Evolutionary conservation across 345 rosid genomes (phyloP).

Genomic region (Salix koriyanagi): DNA sequence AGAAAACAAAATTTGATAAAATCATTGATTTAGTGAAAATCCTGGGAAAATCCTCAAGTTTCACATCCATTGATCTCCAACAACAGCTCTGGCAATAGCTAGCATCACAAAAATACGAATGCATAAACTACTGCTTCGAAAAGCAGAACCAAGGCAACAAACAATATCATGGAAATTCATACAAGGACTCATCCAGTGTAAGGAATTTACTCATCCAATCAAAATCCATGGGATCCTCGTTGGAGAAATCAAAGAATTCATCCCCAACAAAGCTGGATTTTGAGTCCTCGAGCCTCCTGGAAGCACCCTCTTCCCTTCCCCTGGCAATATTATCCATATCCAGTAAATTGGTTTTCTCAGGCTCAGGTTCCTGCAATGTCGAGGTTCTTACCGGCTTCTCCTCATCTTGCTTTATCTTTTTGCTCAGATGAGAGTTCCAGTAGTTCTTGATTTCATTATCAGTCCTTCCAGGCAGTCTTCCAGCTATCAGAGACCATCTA

Average conservation of each 20-base stretch:
- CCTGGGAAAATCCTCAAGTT: background rate
- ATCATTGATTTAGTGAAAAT: background rate
- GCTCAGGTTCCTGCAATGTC: background rate
- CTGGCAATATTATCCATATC: background rate
- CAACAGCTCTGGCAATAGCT: background rate
- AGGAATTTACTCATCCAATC: constrained; percentile 43
- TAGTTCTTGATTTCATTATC: constrained; percentile 55
- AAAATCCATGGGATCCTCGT: constrained; percentile 33
- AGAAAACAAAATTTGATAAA: too few species aligned
- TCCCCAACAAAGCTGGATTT: constrained; percentile 14
- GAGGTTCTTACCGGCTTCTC: constrained; percentile 16
- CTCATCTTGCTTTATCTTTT: constrained; percentile 33
- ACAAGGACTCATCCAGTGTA: constrained; percentile 34
- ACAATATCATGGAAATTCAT: constrained; percentile 7
- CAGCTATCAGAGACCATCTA: constrained; percentile 61
- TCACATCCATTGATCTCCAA: background rate
- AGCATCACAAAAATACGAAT: background rate
- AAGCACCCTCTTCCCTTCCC: constrained; percentile 9
- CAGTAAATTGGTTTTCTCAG: background rate
- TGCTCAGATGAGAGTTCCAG: constrained; percentile 53
- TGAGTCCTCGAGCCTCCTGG: background rate
- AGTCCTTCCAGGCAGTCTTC: constrained; percentile 50
- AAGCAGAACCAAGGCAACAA: background rate
- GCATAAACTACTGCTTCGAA: background rate
- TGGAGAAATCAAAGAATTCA: constrained; percentile 18